A percentile compares a stretch with the other conserved stretches of the same genome.
phyloP scores from a whole-genome alignment of 139 green algal species.

The Asterochloris sp. region DNA sequence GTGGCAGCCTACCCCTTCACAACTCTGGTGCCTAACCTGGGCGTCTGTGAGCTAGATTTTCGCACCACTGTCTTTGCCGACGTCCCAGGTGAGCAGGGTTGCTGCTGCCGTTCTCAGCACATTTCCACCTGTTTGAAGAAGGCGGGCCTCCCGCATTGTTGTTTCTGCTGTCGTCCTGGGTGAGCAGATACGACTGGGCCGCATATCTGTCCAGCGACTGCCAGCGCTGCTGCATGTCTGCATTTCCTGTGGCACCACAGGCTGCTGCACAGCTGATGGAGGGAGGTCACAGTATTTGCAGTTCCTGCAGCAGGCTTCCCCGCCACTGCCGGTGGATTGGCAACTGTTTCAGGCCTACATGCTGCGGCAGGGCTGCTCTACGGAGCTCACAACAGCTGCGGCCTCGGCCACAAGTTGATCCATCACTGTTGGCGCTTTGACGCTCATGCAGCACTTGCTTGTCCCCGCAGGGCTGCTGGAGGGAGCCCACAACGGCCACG shows the following conservation, averaged over 20 bases:
- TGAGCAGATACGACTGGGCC: slow-evolving; percentile 66
- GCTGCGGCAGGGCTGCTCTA: too few relatives aligned
- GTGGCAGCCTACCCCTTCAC: slow-evolving; percentile 98
- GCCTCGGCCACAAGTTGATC: too few relatives aligned
- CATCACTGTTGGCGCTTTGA: too few relatives aligned
- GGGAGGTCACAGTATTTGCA: too few relatives aligned
- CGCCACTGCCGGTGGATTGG: too few relatives aligned
- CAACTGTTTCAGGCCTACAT: too few relatives aligned
- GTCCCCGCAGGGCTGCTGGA: slow-evolving; percentile 79
- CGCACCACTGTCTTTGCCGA: slow-evolving; percentile 62
- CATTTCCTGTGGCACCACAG: too few relatives aligned
- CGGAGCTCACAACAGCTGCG: too few relatives aligned
- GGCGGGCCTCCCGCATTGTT: background rate
- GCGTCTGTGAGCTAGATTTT: slow-evolving; percentile 88
- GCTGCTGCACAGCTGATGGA: too few relatives aligned
- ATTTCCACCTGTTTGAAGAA: background rate
- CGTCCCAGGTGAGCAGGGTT: slow-evolving; percentile 23
- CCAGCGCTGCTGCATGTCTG: slow-evolving; percentile 62
- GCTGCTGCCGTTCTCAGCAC: too few relatives aligned
- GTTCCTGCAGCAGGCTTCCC: too few relatives aligned
- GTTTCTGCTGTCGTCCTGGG: slow-evolving; percentile 77
- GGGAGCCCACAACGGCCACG: slow-evolving; percentile 82
- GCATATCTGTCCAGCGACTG: slow-evolving; percentile 84
- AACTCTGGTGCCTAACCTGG: slow-evolving; percentile 96
- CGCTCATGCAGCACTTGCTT: too few relatives aligned